Evolutionary conservation across 192 early-diverging fungal genomes (phyloP), one percentile per base, ranked within the genome.

Genomic region (Endogone sp.): DNA sequence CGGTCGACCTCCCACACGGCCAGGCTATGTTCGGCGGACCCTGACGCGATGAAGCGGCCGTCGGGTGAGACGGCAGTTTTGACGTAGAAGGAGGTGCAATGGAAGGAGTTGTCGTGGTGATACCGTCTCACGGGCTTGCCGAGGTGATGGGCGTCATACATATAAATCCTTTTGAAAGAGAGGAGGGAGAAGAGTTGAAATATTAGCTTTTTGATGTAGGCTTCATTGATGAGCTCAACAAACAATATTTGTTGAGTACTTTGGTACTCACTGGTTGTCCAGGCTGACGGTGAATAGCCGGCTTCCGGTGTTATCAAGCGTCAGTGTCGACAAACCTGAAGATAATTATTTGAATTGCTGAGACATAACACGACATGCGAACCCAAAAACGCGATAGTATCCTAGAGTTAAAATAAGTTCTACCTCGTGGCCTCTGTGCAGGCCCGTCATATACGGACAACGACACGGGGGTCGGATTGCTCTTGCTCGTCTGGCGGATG

Each of bases 261-360:
- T 24, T 31, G 22, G 4, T 27, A 56, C 61, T 29, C 71, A 86
- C 82, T 74, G 73, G 60, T 87, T 79, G 62, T 92, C 93, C 29
- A 84, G 86, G 79, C 90, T 94, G 0, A 91, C 68, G 13, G 93
- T 83, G 71, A 85, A 95, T 16, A 95, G 62, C 0, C 87, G 70
- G 23, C 84, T 79, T 4, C 93, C 93, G 29, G 81, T 76, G 0
- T 84, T 71, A 60, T 88, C 83, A 4, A 92, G 60, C 3, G 85
- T 77, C 64, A 95, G 78, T 26, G 90, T 89, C 0, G 90, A 77
- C 25, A 91, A 84, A 3, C 93, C 37, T 49, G 37, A n/a, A 87
- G 60, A 72, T 72, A n/a, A n/a, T n/a, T n/a, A n/a, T n/a, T n/a
- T n/a, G n/a, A n/a, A n/a, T n/a, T n/a, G n/a, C n/a, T n/a, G n/a